Base-by-base conservation (phyloP, 1,284 basidiomycete genomes). In the Sporisorium sorghi region DNA sequence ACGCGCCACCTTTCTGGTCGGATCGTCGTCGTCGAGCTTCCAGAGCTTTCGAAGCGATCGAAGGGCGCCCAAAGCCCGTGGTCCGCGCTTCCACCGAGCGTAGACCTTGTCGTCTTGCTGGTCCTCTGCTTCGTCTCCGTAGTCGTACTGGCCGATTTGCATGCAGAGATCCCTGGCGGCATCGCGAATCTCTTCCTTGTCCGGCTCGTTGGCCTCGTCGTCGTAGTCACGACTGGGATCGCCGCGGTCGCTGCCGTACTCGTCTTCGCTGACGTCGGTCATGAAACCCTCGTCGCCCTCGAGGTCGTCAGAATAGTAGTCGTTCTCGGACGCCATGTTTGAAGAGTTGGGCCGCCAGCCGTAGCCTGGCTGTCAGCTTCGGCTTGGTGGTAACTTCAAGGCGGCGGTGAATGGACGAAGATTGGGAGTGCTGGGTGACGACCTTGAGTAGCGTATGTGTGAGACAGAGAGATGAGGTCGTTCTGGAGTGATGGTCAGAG, bases 111-210 rank as follows among this genome's bases (percentile, higher is more conserved):
- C 56, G 19, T 48, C 21, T 17, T 56, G 49, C 2, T 52, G 26
- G 1, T 58, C 67, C 21, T 74, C 63, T 2, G 49, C 42, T 2
- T 58, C 58, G 9, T 73, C 65, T 7, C 67, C 67, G 19, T 83
- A 79, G 58, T 83, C 82, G 55, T 82, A 76, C 14, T 80, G 79
- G 35, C 83, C 83, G 15, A 84, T 67, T 24, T 82, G 81, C 28
- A 79, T 72, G 64, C 76, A 78, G 30, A 84, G 76, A 52, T 76
- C 77, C 5, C 80, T 60, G 9, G 79, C 79, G 11, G 71, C 70
- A 37, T 72, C 68, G 23, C 80, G 73, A 32, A 76, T 64, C 46
- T 65, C 69, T 32, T 75, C 56, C 37, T 73, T 66, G 53, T 76
- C 76, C 8, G 78, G 75, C 23, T 54, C 55, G 11, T 73, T 63